phyloP scores from a whole-genome alignment of 108 stramenopile genomes.

The Cyclotella distinguenda region DNA sequence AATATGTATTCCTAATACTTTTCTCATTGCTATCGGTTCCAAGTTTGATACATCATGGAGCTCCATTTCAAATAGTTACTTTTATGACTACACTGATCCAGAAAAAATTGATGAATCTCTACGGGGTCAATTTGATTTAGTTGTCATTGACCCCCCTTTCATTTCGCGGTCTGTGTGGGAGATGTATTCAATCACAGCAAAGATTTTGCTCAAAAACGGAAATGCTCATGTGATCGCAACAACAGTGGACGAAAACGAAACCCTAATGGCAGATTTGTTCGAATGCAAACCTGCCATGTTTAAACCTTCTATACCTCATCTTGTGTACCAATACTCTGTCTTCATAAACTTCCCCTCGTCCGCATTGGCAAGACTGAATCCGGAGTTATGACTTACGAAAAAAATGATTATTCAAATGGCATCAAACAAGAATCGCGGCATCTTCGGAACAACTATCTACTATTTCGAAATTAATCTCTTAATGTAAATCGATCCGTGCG shows the following conservation, averaged over 20 bases:
- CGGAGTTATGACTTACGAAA: no score
- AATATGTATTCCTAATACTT: neutral
- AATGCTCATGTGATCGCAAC: slow-evolving; percentile 42
- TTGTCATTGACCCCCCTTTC: slow-evolving; percentile 85
- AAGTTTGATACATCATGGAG: slow-evolving; percentile 57
- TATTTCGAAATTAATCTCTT: neutral
- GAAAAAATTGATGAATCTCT: slow-evolving; percentile 34
- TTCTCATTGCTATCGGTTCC: neutral
- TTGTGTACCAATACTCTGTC: slow-evolving; percentile 55
- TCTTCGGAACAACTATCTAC: neutral
- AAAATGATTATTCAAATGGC: no score
- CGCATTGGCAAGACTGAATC: slow-evolving; percentile 13
- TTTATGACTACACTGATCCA: slow-evolving; percentile 69
- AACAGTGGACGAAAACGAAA: slow-evolving; percentile 46
- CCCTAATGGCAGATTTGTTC: slow-evolving; percentile 46
- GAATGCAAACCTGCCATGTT: slow-evolving; percentile 32
- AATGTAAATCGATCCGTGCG: slow-evolving; percentile 16
- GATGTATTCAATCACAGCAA: slow-evolving; percentile 55
- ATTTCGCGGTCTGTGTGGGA: slow-evolving; percentile 78
- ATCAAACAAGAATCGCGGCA: neutral
- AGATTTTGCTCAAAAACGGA: slow-evolving; percentile 27
- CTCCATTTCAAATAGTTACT: slow-evolving; percentile 53
- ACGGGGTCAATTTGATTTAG: slow-evolving; percentile 55
- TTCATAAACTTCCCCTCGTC: slow-evolving; percentile 46
- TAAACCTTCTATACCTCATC: slow-evolving; percentile 49